A percentile compares a stretch with the other conserved stretches of the same genome.
Conservation (phyloP, 352 stramenopile species). For the Phytophthora sansomeana region DNA sequence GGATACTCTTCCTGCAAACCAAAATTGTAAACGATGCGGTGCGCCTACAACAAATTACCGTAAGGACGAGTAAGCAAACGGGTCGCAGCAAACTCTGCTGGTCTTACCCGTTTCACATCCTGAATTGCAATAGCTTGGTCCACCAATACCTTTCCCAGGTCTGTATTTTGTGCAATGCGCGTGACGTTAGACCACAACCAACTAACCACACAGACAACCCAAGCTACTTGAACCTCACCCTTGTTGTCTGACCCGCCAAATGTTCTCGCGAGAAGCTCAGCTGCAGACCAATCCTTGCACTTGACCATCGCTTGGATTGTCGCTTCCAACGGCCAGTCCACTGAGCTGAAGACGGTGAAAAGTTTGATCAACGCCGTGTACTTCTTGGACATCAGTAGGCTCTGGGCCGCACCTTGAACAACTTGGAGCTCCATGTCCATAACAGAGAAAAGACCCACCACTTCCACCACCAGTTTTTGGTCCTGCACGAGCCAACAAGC, state of each 20-base stretch:
- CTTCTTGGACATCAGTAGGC: constrained; percentile 47
- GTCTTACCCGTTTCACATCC: constrained; percentile 67
- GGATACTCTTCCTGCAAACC: constrained; percentile 59
- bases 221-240: constrained; percentile 6
- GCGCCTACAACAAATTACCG: constrained; percentile 37
- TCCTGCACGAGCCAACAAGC: constrained; percentile 35
- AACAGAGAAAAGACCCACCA: constrained; percentile 61
- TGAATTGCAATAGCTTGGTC: constrained; percentile 62
- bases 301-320: constrained; percentile 54
- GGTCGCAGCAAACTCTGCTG: not conserved
- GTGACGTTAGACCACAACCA: not conserved
- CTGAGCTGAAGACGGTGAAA: constrained; percentile 37
- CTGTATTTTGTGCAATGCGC: constrained; percentile 22
- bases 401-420: constrained; percentile 28
- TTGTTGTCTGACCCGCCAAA: constrained; percentile 38
- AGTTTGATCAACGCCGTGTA: constrained; percentile 65
- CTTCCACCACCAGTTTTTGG: constrained; percentile 64
- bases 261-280: constrained; percentile 55
- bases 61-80: not conserved
- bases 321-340: constrained; percentile 51
- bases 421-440: constrained; percentile 26
- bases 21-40: constrained; percentile 72
- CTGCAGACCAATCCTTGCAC: constrained; percentile 68
- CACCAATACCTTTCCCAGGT: constrained; percentile 52
- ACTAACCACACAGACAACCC: not conserved